Conservation (phyloP, 73 alveolate genomes). For the Blepharisma japonicum region DNA sequence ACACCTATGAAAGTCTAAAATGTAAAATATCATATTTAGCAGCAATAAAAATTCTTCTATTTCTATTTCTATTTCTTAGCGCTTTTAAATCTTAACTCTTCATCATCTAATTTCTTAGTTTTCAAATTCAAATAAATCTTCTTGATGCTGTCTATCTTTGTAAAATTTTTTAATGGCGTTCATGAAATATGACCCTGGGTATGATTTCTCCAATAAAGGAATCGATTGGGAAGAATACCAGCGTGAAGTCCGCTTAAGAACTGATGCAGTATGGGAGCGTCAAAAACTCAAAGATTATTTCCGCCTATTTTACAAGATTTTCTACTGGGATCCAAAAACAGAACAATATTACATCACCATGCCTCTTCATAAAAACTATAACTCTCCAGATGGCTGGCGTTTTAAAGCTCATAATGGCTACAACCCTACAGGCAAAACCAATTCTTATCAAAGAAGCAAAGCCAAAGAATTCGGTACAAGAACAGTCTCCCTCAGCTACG, state of each 20-base stretch:
- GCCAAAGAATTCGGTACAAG: conserved; percentile 16
- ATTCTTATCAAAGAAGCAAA: background rate
- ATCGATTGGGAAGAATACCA: conserved; percentile 61
- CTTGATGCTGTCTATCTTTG: no score
- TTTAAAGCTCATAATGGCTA: conserved; percentile 19
- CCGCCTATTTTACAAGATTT: conserved; percentile 54
- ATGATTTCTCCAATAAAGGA: conserved; percentile 65
- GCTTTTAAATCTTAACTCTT: no score
- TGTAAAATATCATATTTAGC: no score
- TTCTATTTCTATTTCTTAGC: no score
- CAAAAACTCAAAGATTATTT: conserved; percentile 55
- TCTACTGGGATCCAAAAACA: conserved; percentile 42
- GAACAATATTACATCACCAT: conserved; percentile 36
- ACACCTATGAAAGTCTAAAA: no score
- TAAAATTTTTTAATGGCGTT: conserved; percentile 9
- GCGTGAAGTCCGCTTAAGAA: conserved; percentile 56
- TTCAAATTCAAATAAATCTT: no score
- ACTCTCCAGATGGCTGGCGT: conserved; percentile 28
- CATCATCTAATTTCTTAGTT: no score
- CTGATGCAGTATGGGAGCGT: conserved; percentile 78
- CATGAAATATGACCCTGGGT: conserved; percentile 35
- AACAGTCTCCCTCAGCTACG: conserved; percentile 2
- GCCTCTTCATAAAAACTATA: conserved; percentile 17
- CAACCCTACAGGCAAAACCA: conserved; percentile 27
- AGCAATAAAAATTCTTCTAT: no score